Conservation (phyloP, 495 filamentous ascomycete species). For the Penicillium bialowiezense region DNA sequence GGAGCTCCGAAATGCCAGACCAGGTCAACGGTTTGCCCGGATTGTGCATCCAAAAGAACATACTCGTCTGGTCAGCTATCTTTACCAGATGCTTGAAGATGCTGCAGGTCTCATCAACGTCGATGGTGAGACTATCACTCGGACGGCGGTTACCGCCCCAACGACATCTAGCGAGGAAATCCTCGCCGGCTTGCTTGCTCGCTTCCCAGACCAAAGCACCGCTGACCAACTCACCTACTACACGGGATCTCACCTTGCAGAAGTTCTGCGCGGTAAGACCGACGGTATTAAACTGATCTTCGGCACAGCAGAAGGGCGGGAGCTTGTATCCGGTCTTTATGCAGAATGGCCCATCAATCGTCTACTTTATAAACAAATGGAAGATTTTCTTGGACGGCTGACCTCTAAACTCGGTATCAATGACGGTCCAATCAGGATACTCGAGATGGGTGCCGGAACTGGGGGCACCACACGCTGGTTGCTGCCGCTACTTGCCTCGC, state of each 20-base stretch:
- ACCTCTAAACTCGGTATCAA: slow-evolving; percentile 9
- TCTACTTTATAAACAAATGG: slow-evolving; percentile 39
- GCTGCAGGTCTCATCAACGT: neutral
- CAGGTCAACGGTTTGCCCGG: neutral
- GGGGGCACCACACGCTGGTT: slow-evolving; percentile 27
- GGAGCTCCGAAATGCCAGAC: neutral
- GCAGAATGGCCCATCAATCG: slow-evolving; percentile 40
- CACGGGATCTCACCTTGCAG: slow-evolving; percentile 40
- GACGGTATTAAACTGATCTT: slow-evolving; percentile 51
- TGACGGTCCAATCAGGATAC: neutral
- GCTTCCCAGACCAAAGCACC: slow-evolving; percentile 34
- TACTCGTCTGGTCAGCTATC: neutral
- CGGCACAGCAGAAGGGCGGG: slow-evolving; percentile 40
- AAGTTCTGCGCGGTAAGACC: slow-evolving; percentile 38
- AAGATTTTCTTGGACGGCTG: slow-evolving; percentile 30
- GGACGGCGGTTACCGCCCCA: slow-evolving; percentile 17
- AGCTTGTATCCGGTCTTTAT: slow-evolving; percentile 46
- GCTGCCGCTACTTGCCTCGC: slow-evolving; percentile 29
- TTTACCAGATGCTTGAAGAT: neutral
- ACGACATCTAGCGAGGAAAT: slow-evolving; percentile 36
- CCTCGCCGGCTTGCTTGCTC: slow-evolving; percentile 31
- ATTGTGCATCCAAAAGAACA: neutral
- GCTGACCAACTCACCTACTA: slow-evolving; percentile 42
- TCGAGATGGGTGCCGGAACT: too few species aligned
- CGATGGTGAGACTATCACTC: neutral